Base-by-base conservation (phyloP, 352 stramenopile genomes). In the Globisporangium spiculum region DNA sequence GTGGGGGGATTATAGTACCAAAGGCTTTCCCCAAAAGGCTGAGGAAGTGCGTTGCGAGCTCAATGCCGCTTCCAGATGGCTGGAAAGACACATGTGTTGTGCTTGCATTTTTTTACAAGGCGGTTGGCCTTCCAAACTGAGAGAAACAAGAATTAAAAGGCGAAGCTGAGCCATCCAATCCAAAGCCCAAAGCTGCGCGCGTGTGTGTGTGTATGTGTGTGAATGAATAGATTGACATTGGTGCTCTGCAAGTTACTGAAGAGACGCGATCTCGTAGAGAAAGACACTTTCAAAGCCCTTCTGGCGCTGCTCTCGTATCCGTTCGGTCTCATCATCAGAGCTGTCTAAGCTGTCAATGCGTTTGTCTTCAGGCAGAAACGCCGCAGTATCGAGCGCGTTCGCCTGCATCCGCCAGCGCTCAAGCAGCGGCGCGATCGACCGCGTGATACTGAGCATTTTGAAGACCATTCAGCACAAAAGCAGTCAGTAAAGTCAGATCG, bases 131-230 rank as follows among this genome's bases (percentile, higher is more conserved):
- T 34, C 60, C 38, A 38, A 61, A 54, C 22, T 75, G 78, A 83
- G 70, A 86, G 72, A 81, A 66, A 9, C 60, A 75, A 72, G 66
- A 61, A n/a, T 50, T 60, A 86, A 88, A 90, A 91, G 83, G 83
- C 81, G 81, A 91, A 90, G 66, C 81, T 90, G 81, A 91, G 80
- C 70, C 76, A 89, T 81, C 70, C 10, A 7, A 41, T 53, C 55
- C 2, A 27, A 48, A 50, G 44, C 9, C 44, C 44, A 22, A 44
- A 24, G 26, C 24, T n/a, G 53, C 2, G 24, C 36, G 24, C 18
- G 9, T 41, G 34, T 41, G 32, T 41, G 32, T 67, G 48, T 52
- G 50, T 69, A 24, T 68, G 27, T 32, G n/a, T 66, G 22, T 22
- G n/a, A 22, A 27, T 60, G 27, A 1, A 24, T 38, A 4, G 16